Evolutionary conservation across 441 rosid genomes (phyloP).

Genomic region (Populus hybrid): DNA sequence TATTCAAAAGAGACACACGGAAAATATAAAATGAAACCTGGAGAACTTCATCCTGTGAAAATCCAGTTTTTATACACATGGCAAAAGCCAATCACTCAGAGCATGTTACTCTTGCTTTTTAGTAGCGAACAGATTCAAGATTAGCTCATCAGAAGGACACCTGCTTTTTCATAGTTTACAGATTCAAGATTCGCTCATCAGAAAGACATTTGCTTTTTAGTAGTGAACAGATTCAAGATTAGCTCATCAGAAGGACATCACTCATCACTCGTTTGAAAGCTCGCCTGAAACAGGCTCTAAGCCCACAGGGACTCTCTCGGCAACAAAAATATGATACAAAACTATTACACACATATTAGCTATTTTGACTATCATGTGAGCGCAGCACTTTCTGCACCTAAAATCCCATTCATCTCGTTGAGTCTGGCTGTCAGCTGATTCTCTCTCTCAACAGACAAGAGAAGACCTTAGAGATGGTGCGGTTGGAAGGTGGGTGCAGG

Average conservation of each 20-base stretch:
- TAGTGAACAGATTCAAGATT: conserved; percentile 1
- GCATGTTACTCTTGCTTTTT: neutral
- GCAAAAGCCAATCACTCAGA: conserved; percentile 16
- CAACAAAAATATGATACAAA: neutral
- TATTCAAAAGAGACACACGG: neutral
- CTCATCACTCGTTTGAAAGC: conserved; percentile 21
- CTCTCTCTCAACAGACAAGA: conserved; percentile 45
- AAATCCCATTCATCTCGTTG: neutral
- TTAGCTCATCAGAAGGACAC: neutral
- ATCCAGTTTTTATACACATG: conserved; percentile 24
- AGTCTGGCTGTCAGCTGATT: neutral
- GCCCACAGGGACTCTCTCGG: neutral
- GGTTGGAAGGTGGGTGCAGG: conserved; percentile 54
- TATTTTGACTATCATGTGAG: neutral
- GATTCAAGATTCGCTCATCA: neutral
- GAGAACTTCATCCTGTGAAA: conserved; percentile 21
- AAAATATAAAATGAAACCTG: conserved; percentile 3
- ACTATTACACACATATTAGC: neutral
- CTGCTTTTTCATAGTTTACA: conserved; percentile 7
- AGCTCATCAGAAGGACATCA: conserved; percentile 7
- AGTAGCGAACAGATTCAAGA: neutral
- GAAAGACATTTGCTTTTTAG: neutral
- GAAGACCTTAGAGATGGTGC: conserved; percentile 49
- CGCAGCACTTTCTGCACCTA: neutral
- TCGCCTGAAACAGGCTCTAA: neutral